Base-by-base conservation (phyloP, 805 yeast genomes). In the Saccharomycopsis sp. region DNA sequence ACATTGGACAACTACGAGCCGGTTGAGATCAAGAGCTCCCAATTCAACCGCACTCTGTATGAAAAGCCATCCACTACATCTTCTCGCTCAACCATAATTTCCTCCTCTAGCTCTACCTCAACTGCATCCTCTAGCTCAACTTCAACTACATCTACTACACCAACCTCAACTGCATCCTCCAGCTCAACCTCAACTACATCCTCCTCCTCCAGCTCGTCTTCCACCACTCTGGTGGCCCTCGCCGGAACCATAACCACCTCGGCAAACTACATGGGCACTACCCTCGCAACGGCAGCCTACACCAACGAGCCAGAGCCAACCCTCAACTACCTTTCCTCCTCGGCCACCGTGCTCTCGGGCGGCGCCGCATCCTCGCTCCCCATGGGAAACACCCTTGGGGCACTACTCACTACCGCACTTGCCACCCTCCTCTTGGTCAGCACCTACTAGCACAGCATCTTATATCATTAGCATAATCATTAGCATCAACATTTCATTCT, bases 221-320 rank as follows among this genome's bases (percentile, higher is more conserved):
- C 80, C 45, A 45, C 43, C 42, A 56, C 65, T 54, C 60, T 31
- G 58, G 60, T 10, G 53, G 62, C 29, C 57, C 63, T 25, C 22
- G 58, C 65, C 6, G 59, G 65, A n/a, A 54, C 65, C 18, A 61
- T 66, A 22, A 64, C 71, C 38, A 37, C 65, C 13, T 55, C 65
- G 16, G 60, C 65, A 25, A 10, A 25, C 27, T 25, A 25, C 27
- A 9, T n/a, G n/a, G n/a, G 12, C 27, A 25, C n/a, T n/a, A 25
- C 27, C 1, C 12, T 25, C 27, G n/a, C 27, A n/a, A n/a, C n/a
- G n/a, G n/a, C n/a, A n/a, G n/a, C n/a, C n/a, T n/a, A n/a, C n/a
- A n/a, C n/a, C n/a, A n/a, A n/a, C n/a, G n/a, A n/a, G 9, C 27
- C 27, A 25, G n/a, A 9, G 9, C 27, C 27, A 25, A 25, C 27